Base-by-base conservation (phyloP, 306 rosid genomes). In the Prunus mume region DNA sequence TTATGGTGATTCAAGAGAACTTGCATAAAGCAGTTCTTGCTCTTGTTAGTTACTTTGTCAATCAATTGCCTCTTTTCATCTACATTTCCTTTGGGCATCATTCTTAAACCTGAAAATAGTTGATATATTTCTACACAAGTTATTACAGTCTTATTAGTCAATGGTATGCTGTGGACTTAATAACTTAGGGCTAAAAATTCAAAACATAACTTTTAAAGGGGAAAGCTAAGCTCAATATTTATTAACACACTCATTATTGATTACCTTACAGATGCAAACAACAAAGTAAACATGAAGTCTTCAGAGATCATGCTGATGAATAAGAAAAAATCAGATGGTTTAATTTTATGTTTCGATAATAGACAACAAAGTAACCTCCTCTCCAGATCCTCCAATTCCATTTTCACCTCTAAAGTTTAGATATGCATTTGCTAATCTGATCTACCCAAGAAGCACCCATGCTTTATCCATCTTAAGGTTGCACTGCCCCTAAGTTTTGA, bases 191-290 rank as follows among this genome's bases (percentile, higher is more conserved):
- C 2, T 2, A 5, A 27, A 43, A 41, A 47, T 68, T 25, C 58
- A 68, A 3, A 68, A 68, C 72, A n/a, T 67, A 4, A 47, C 11
- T 25, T 25, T 5, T 24, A 14, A 60, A 68, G 22, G 32, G 13
- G 3, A 67, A 46, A 25, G 43, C 24, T 14, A 52, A 52, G 57
- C 63, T 57, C 54, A 52, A 47, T 12, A 68, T 24, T 13, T 14
- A 13, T 25, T 45, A 45, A 68, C 43, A 68, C 8, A 71, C 22
- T 17, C 46, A 56, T 12, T 58, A 72, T 5, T 65, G 13, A 77
- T 81, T 78, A 88, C 97, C 92, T 92, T 92, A 76, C 93, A 88
- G 14, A 88, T n/a, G 25, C 25, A 3, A 54, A 54, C 25, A 11
- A n/a, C 60, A 54, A 19, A 19, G 20, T 19, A n/a, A n/a, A 54